Base-by-base conservation (phyloP, 2,329 filamentous ascomycete species). In the Pseudogymnoascus sp. region DNA sequence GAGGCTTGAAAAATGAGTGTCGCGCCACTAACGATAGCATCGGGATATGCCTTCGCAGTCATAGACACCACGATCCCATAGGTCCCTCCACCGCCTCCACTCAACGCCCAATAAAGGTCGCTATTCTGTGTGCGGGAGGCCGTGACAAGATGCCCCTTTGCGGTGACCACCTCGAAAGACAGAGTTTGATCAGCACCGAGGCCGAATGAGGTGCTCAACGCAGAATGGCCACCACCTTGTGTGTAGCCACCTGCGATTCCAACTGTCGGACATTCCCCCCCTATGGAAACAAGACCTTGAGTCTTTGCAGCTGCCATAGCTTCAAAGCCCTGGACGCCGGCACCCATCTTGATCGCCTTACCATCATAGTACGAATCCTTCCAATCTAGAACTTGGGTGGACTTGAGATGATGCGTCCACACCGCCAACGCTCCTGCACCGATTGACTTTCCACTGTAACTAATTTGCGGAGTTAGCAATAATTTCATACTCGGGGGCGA, bases 101-200 rank as follows among this genome's bases (percentile, higher is more conserved):
- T 76, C 1, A 87, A 72, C 1, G 85, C 86, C 85, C 84, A 89
- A 74, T 84, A 88, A 1, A 88, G 75, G 61, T 87, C 84, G 0
- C 75, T 63, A 66, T 87, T 82, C 33, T 79, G 65, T 0, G 68
- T 69, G 0, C 74, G 76, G 3, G 76, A 79, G 0, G 82, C 83
- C 1, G 72, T 78, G 1, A 85, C 65, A n/a, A 79, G 68, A 14
- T 76, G 64, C 1, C 84, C 83, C 14, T 71, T 69, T 0, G 77
- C 80, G 6, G 79, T 82, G n/a, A 88, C 76, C 1, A 85, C 81
- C 64, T 84, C 77, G 62, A 76, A 82, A 65, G 80, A 77, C 1
- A 88, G 75, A 0, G 80, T 77, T 60, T 88, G 80, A 66, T 88
- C 85, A 0, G 83, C 84, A 11, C 74, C 81, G 0, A 89, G 75